These are phyloP conservation scores for Talaromyces liani DNA, from an alignment of 495 filamentous ascomycete genomes.

Conservation along the genomic window DNA sequence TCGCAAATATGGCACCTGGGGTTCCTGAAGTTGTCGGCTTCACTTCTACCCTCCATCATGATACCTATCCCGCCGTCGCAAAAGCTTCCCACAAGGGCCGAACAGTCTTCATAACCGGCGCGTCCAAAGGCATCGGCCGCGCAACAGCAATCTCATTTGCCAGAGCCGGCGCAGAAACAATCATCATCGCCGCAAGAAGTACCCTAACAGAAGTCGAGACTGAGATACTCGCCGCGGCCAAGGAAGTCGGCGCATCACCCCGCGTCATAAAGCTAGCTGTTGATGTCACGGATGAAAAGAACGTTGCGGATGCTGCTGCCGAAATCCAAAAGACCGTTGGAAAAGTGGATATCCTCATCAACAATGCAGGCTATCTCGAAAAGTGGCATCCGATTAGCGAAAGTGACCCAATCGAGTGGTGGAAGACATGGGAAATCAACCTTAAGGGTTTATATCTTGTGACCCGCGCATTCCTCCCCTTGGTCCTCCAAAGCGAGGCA, in stretches of 20 bases:
- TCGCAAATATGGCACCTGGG: background rate
- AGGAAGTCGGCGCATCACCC: constrained; percentile 26
- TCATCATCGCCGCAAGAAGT: constrained; percentile 40
- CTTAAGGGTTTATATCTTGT: constrained; percentile 38
- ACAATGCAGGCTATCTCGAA: constrained; percentile 43
- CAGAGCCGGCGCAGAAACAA: constrained; percentile 35
- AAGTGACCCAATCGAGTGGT: constrained; percentile 37
- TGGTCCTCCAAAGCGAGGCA: constrained; percentile 35
- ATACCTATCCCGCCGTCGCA: constrained; percentile 41
- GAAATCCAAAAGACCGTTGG: constrained; percentile 23
- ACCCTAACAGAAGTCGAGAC: constrained; percentile 21
- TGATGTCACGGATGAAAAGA: constrained; percentile 32
- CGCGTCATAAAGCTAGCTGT: constrained; percentile 30
- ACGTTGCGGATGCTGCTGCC: constrained; percentile 25
- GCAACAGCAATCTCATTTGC: constrained; percentile 38
- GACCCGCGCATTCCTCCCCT: constrained; percentile 31
- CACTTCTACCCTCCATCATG: constrained; percentile 16
- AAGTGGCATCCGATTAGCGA: constrained; percentile 29
- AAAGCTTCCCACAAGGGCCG: constrained; percentile 27
- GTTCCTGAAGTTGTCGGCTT: background rate
- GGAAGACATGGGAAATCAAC: constrained; percentile 37
- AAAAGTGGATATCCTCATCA: constrained; percentile 45
- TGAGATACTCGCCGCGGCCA: constrained; percentile 30
- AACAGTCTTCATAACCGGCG: constrained; percentile 41
- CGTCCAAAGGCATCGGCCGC: constrained; percentile 41